A percentile compares a stretch with the other conserved stretches of the same genome.
Conservation (phyloP, 1,284 basidiomycete genomes). For the Ustilago hordei region DNA sequence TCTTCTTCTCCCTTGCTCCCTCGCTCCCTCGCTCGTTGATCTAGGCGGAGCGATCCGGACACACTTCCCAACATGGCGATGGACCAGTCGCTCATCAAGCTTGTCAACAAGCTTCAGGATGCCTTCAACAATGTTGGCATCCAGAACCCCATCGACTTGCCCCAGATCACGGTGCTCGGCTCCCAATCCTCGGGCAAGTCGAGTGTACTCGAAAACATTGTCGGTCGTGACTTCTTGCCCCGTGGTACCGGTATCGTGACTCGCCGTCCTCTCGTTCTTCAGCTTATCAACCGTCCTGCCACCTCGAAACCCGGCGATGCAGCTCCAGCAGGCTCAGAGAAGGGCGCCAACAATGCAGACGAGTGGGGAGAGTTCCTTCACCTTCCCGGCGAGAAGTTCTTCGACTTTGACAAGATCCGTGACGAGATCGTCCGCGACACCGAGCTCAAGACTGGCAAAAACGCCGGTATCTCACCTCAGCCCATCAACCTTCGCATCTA, state of each 20-base stretch:
- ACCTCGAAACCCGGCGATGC: conserved; percentile 35
- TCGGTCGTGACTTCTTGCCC: conserved; percentile 87
- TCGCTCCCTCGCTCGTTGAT: conserved; percentile 11
- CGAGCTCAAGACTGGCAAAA: conserved; percentile 95
- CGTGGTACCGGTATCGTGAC: conserved; percentile 95
- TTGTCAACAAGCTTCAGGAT: conserved; percentile 92
- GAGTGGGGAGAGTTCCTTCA: conserved; percentile 98
- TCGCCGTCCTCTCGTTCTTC: conserved; percentile 90
- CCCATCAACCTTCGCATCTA: conserved; percentile 95
- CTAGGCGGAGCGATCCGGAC: background rate
- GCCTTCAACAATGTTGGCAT: conserved; percentile 71
- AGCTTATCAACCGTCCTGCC: conserved; percentile 83
- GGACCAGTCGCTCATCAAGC: conserved; percentile 83
- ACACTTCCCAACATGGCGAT: conserved; percentile 48
- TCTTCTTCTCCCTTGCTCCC: background rate
- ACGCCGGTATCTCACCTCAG: conserved; percentile 96
- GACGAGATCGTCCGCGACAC: conserved; percentile 99
- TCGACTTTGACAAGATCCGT: conserved; percentile 91
- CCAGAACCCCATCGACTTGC: conserved; percentile 74
- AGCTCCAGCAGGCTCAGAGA: conserved; percentile 12
- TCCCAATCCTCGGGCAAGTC: conserved; percentile 74
- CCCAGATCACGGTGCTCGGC: conserved; percentile 71
- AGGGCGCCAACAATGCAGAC: conserved; percentile 68
- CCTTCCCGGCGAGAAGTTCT: conserved; percentile 93
- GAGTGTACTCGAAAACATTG: conserved; percentile 78